These are phyloP conservation scores for Fusarium sp. DNA, from an alignment of 2,329 filamentous ascomycete species.

Conservation along the genomic window DNA sequence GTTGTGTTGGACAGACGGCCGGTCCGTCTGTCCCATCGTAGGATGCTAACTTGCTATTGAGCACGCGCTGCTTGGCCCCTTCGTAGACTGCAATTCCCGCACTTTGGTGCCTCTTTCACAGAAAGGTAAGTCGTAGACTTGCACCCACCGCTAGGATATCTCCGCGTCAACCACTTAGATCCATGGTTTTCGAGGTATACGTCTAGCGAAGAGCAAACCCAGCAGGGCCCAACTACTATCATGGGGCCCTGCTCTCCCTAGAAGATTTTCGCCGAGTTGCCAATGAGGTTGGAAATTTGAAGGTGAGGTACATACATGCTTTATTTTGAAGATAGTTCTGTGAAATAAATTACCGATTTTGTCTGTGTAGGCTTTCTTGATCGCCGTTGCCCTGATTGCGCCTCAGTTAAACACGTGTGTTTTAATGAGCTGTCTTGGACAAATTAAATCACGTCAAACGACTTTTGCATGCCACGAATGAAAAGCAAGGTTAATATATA, in stretches of 20 bases:
- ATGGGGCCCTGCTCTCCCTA: conserved; percentile 71
- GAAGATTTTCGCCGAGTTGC: conserved; percentile 78
- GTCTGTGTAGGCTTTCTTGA: too few relatives aligned
- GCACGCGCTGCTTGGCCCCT: conserved; percentile 17
- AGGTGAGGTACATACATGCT: conserved; percentile 82
- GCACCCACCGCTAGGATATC: conserved; percentile 78
- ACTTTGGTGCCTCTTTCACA: conserved; percentile 9
- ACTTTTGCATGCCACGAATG: not conserved
- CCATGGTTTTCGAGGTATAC: conserved; percentile 92
- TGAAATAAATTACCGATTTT: too few relatives aligned
- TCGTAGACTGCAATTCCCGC: conserved; percentile 31
- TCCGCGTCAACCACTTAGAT: conserved; percentile 76
- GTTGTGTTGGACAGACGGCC: conserved; percentile 19
- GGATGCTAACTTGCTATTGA: conserved; percentile 23
- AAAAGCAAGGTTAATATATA: conserved; percentile 21
- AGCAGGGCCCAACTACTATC: conserved; percentile 56
- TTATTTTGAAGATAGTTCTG: not conserved
- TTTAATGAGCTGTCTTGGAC: too few relatives aligned
- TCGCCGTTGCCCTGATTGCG: too few relatives aligned
- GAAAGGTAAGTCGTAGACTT: conserved; percentile 39
- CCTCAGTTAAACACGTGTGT: too few relatives aligned
- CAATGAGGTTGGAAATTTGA: conserved; percentile 82
- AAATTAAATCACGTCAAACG: too few relatives aligned
- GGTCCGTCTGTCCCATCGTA: conserved; percentile 24
- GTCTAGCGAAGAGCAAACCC: conserved; percentile 83